Conservation (phyloP, 352 stramenopile species). For the Phytophthora ramorum region DNA sequence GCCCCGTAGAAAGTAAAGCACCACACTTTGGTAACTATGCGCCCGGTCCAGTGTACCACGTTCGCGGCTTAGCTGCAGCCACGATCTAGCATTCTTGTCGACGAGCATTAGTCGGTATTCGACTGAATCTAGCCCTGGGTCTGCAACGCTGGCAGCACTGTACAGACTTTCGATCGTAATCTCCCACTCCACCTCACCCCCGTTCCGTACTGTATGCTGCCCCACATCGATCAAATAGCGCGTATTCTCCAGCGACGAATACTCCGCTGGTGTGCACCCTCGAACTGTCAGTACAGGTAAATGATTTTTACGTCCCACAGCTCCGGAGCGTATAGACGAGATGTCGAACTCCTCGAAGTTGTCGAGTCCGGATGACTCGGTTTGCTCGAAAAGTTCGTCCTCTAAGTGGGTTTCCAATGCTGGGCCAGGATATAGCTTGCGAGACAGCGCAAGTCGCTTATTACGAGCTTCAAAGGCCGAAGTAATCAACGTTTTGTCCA, state of each 20-base stretch:
- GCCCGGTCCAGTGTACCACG: slow-evolving; percentile 75
- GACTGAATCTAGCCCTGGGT: slow-evolving; percentile 58
- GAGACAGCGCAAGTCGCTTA: slow-evolving; percentile 58
- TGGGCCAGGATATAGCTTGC: slow-evolving; percentile 45
- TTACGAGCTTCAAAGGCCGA: slow-evolving; percentile 74
- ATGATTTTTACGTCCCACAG: slow-evolving; percentile 49
- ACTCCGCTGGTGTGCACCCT: slow-evolving; percentile 84
- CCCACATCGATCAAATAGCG: slow-evolving; percentile 89
- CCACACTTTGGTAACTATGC: slow-evolving; percentile 84
- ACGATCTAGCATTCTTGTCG: slow-evolving; percentile 76
- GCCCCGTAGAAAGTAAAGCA: slow-evolving; percentile 85
- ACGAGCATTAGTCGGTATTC: slow-evolving; percentile 83
- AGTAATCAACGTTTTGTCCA: slow-evolving; percentile 54
- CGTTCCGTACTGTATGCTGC: slow-evolving; percentile 88
- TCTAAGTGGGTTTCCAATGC: slow-evolving; percentile 50
- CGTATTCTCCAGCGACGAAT: slow-evolving; percentile 82
- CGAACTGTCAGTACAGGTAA: slow-evolving; percentile 71
- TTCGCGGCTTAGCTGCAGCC: slow-evolving; percentile 84
- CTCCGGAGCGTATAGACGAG: slow-evolving; percentile 62
- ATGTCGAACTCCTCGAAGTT: slow-evolving; percentile 84
- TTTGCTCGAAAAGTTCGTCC: slow-evolving; percentile 44
- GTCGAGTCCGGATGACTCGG: slow-evolving; percentile 61
- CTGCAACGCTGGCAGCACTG: slow-evolving; percentile 35
- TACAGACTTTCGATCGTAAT: slow-evolving; percentile 89
- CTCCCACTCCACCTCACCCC: slow-evolving; percentile 89